Percentiles rank a stretch among this genome's conserved stretches.
Evolutionary conservation across 495 filamentous ascomycete species (phyloP).

Genomic region (Cairneyella variabilis): DNA sequence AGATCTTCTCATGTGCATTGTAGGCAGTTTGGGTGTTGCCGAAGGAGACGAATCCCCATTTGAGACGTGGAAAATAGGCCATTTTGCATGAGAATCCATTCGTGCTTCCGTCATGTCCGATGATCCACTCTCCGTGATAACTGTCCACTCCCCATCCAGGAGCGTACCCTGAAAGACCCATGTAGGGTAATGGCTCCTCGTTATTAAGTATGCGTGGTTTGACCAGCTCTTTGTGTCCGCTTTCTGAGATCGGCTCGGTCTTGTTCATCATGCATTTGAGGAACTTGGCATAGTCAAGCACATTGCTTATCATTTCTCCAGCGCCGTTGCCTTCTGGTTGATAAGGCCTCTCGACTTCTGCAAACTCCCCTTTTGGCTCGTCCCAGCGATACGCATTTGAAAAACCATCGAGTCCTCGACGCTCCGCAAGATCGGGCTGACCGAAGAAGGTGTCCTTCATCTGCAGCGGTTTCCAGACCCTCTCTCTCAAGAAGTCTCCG

Average conservation of each 20-base stretch:
- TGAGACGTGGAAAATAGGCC: slow-evolving; percentile 38
- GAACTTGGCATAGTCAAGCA: slow-evolving; percentile 48
- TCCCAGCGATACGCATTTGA: slow-evolving; percentile 27
- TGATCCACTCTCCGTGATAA: slow-evolving; percentile 42
- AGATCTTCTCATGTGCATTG: slow-evolving; percentile 25
- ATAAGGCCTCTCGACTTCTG: slow-evolving; percentile 22
- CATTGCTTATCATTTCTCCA: slow-evolving; percentile 44
- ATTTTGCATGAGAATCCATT: slow-evolving; percentile 40
- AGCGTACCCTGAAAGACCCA: slow-evolving; percentile 34
- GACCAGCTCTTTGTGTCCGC: slow-evolving; percentile 36
- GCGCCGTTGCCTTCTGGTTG: slow-evolving; percentile 39
- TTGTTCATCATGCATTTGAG: slow-evolving; percentile 33
- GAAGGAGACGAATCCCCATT: slow-evolving; percentile 45
- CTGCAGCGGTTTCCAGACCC: slow-evolving; percentile 42
- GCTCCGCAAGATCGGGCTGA: slow-evolving; percentile 30
- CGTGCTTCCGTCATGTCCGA: slow-evolving; percentile 42
- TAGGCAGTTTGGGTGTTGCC: slow-evolving; percentile 36
- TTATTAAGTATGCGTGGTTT: slow-evolving; percentile 32
- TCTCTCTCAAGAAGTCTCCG: slow-evolving; percentile 34
- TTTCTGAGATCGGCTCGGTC: slow-evolving; percentile 29
- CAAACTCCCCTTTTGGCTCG: slow-evolving; percentile 10
- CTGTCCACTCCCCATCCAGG: slow-evolving; percentile 43
- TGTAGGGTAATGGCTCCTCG: slow-evolving; percentile 6
- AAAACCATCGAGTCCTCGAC: slow-evolving; percentile 11
- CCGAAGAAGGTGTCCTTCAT: slow-evolving; percentile 44